phyloP scores from a whole-genome alignment of 768 basidiomycete species.

The Leccinum ochraceum region DNA sequence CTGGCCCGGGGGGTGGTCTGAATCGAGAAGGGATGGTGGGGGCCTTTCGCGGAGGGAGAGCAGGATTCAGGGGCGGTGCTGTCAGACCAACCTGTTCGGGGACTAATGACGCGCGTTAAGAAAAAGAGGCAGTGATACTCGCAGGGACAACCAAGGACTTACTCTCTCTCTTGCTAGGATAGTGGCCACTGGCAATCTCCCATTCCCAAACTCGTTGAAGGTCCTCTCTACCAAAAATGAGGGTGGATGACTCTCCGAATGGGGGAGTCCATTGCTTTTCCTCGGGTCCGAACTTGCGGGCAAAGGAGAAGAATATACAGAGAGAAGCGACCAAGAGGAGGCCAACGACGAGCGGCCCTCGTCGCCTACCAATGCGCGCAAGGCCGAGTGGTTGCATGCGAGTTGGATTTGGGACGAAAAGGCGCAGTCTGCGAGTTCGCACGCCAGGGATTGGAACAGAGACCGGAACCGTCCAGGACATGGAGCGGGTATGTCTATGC shows the following conservation, averaged over 20 bases:
- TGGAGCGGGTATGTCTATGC: constrained; percentile 43
- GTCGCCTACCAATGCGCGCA: constrained; percentile 57
- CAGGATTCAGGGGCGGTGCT: constrained; percentile 64
- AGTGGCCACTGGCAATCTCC: constrained; percentile 93
- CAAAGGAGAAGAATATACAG: constrained; percentile 61
- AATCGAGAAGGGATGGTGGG: constrained; percentile 49
- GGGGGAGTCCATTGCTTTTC: constrained; percentile 65
- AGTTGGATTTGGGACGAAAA: constrained; percentile 61
- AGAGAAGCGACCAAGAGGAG: constrained; percentile 46
- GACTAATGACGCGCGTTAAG: constrained; percentile 43
- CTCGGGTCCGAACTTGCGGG: constrained; percentile 59
- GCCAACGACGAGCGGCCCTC: constrained; percentile 55
- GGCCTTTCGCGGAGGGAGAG: constrained; percentile 58
- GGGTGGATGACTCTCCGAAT: constrained; percentile 63
- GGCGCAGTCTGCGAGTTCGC: constrained; percentile 52
- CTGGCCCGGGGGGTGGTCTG: constrained; percentile 46
- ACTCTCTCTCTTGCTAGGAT: constrained; percentile 82
- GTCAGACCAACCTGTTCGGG: constrained; percentile 67
- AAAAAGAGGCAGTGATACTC: not conserved
- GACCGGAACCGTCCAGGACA: constrained; percentile 61
- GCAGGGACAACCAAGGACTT: constrained; percentile 33
- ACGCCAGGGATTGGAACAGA: constrained; percentile 63
- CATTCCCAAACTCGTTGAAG: constrained; percentile 92
- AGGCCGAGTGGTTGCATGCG: constrained; percentile 59
- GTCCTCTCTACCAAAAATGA: constrained; percentile 77